phyloP scores from a whole-genome alignment of 1,284 basidiomycete genomes.

The Pseudozyma thailandica region DNA sequence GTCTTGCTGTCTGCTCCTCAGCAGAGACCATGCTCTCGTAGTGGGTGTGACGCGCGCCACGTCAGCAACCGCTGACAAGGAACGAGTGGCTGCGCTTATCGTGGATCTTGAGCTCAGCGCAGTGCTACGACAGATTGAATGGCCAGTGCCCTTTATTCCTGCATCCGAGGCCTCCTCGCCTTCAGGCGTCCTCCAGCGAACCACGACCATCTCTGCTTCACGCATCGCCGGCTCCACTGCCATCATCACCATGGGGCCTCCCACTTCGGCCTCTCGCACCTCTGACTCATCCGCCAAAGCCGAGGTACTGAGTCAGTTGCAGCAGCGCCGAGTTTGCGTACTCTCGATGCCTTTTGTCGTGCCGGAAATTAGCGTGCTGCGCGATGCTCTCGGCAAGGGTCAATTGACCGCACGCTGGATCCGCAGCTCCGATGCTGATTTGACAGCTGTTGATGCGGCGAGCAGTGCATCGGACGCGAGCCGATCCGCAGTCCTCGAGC shows the following conservation, averaged over 20 bases:
- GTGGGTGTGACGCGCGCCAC: slow-evolving; percentile 25
- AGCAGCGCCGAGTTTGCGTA: slow-evolving; percentile 36
- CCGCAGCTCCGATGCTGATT: neutral
- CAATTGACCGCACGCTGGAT: slow-evolving; percentile 41
- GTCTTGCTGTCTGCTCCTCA: slow-evolving; percentile 34
- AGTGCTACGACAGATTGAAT: slow-evolving; percentile 38
- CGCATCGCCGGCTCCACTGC: slow-evolving; percentile 45
- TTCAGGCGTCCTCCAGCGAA: slow-evolving; percentile 22
- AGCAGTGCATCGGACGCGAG: slow-evolving; percentile 10
- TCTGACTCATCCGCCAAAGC: slow-evolving; percentile 23
- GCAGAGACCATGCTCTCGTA: slow-evolving; percentile 38
- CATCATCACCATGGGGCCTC: slow-evolving; percentile 33
- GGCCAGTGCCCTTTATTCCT: slow-evolving; percentile 33
- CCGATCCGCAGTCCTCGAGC: slow-evolving; percentile 17
- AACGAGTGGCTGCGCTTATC: slow-evolving; percentile 36
- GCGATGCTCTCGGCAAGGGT: slow-evolving; percentile 46
- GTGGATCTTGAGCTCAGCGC: slow-evolving; percentile 43
- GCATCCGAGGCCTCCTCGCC: slow-evolving; percentile 8
- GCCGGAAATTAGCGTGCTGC: slow-evolving; percentile 40
- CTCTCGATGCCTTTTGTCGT: slow-evolving; percentile 36
- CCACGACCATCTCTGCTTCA: slow-evolving; percentile 30
- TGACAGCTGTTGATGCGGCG: slow-evolving; percentile 1
- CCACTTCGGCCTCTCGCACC: slow-evolving; percentile 11
- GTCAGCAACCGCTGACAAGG: slow-evolving; percentile 27
- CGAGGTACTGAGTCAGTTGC: slow-evolving; percentile 26